Percentiles rank a stretch among this genome's conserved stretches.
These are phyloP conservation scores for Carallia pectinifolia DNA, from an alignment of 345 rosid species.

Conservation along the genomic window DNA sequence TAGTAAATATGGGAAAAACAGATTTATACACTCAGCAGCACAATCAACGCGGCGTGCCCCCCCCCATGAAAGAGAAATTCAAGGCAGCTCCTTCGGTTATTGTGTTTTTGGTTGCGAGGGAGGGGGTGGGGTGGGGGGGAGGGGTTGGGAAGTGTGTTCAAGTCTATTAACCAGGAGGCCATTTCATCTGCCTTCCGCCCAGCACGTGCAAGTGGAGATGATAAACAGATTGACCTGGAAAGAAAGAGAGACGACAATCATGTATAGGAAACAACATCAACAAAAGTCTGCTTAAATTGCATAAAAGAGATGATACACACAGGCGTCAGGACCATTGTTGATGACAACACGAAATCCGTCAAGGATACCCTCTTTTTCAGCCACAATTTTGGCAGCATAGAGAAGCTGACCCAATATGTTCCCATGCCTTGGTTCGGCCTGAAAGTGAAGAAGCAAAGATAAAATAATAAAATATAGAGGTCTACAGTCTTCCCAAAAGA, in stretches of 20 bases:
- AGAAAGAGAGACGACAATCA: not conserved
- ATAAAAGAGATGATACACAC: conserved; percentile 41
- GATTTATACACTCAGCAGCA: too few species aligned
- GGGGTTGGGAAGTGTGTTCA: not conserved
- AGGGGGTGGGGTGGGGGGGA: not conserved
- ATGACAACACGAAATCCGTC: conserved; percentile 92
- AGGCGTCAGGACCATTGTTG: conserved; percentile 75
- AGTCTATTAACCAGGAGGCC: conserved; percentile 73
- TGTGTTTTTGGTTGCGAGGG: too few species aligned
- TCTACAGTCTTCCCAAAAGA: not conserved
- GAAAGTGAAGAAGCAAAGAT: conserved; percentile 1
- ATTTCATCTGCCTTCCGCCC: conserved; percentile 86
- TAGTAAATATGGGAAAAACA: too few species aligned
- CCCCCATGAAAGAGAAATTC: too few species aligned
- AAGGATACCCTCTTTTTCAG: conserved; percentile 85
- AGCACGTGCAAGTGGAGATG: conserved; percentile 89
- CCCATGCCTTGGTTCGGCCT: conserved; percentile 79
- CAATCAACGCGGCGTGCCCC: too few species aligned
- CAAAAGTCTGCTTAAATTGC: not conserved
- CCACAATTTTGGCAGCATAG: conserved; percentile 74
- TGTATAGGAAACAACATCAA: not conserved
- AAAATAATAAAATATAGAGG: not conserved
- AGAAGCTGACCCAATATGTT: conserved; percentile 80
- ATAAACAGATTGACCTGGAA: conserved; percentile 91
- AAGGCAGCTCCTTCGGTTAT: not conserved